Conservation (phyloP, 192 early-diverging fungal genomes). For the Coemansia pectinata region DNA sequence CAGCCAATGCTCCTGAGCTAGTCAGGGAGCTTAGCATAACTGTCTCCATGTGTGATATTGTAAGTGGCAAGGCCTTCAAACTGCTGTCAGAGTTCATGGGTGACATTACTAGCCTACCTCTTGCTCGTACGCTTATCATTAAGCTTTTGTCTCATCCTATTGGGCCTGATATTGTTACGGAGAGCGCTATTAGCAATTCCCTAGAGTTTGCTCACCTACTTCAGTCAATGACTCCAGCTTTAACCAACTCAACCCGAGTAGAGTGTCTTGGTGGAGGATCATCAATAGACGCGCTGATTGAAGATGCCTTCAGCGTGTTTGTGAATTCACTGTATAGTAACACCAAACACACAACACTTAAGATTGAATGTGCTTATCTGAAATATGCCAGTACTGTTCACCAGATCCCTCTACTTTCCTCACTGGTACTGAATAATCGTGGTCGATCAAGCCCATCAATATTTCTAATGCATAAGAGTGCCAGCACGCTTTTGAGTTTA, state of each 20-base stretch:
- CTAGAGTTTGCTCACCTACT: background rate
- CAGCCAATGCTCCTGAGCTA: background rate
- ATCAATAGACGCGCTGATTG: background rate
- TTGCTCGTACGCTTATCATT: background rate
- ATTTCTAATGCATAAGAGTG: background rate
- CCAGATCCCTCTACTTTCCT: background rate
- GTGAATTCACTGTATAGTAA: background rate
- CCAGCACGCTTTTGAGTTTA: background rate
- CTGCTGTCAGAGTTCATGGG: background rate
- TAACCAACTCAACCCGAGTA: background rate
- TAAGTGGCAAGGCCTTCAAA: background rate
- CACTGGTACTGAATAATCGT: background rate
- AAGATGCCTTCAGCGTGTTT: background rate
- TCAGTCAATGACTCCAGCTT: background rate
- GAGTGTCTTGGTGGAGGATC: background rate
- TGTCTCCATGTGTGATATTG: background rate
- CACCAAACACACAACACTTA: background rate
- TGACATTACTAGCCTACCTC: background rate
- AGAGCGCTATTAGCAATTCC: background rate
- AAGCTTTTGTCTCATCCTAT: background rate
- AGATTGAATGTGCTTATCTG: background rate
- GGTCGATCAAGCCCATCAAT: background rate
- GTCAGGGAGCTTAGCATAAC: background rate
- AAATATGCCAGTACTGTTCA: background rate
- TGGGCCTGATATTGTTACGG: background rate